Evolutionary conservation across 1,139 yeast species (phyloP), one percentile per base, ranked within the genome.

Genomic region (Zygotorulaspora mrakii): DNA sequence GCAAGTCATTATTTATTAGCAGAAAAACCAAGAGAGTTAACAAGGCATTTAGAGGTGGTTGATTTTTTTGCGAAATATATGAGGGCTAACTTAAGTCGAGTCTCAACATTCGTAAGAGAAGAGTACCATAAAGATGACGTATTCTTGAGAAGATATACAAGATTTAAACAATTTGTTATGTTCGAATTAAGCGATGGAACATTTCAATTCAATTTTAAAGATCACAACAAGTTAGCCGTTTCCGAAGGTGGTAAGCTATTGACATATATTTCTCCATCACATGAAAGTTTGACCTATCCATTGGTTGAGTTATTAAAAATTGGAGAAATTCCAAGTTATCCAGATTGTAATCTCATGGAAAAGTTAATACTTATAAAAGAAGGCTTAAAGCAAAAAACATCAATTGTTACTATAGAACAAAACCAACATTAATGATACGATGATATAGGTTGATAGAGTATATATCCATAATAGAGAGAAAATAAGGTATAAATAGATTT

Each of bases 111-210:
- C 48, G 58, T 64, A 28, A 64, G 68, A 46, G 69, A 69, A 47
- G 64, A 64, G 26, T 52, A 62, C 41, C 75, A 62, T 42, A 60
- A 77, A 51, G 84, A 79, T 54, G 79, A 78, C 53, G 79, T 81
- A 9, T 85, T 83, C 59, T 72, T 88, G 53, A 79, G 94, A 67
- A 75, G 95, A 58, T 86, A 83, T 62, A 77, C 88, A 37, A 76
- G 96, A 62, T 79, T 82, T 43, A 74, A 80, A 39, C 81, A 79
- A 46, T 86, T 76, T 62, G 87, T 88, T 43, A 84, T 89, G 94
- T 91, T 94, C 68, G 94, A 87, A 63, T 69, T 91, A 70, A 86
- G 95, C 58, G 87, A 88, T 60, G 96, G 96, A 14, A 82, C 87
- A 34, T 79, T 84, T 65, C 98, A 91, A 64, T 88, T 88, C 67